These are phyloP conservation scores for Xerocomus spinulosus DNA, from an alignment of 768 basidiomycete species.

Conservation along the genomic window DNA sequence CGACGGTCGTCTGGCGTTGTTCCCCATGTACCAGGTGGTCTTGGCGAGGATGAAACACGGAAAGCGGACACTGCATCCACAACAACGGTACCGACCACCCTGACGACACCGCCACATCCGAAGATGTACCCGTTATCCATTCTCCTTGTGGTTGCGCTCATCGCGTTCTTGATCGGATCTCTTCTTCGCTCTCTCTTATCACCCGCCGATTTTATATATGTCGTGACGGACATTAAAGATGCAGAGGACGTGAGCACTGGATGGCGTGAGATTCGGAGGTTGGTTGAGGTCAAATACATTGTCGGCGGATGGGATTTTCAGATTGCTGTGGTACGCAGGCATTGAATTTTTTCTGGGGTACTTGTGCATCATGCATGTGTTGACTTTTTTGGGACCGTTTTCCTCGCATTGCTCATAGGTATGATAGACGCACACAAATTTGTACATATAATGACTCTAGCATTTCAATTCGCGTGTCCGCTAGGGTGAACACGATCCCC, in stretches of 20 bases:
- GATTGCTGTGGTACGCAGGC: slow-evolving; percentile 76
- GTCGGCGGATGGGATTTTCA: slow-evolving; percentile 86
- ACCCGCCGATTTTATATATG: slow-evolving; percentile 88
- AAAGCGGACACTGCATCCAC: background rate
- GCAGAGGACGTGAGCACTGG: slow-evolving; percentile 48
- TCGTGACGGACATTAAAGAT: slow-evolving; percentile 55
- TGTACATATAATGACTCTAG: too few species aligned
- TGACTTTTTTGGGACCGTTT: background rate
- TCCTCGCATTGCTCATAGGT: too few species aligned
- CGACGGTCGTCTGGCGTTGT: slow-evolving; percentile 20
- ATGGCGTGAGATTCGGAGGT: slow-evolving; percentile 82
- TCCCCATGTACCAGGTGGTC: slow-evolving; percentile 37
- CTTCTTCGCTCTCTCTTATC: slow-evolving; percentile 82
- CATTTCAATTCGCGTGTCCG: too few species aligned
- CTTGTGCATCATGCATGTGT: background rate
- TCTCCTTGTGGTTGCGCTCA: slow-evolving; percentile 72
- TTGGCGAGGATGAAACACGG: slow-evolving; percentile 17
- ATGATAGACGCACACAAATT: too few species aligned
- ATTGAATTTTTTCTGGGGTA: slow-evolving; percentile 29
- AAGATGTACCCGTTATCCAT: slow-evolving; percentile 44
- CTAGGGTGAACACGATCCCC: too few species aligned
- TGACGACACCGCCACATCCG: slow-evolving; percentile 1
- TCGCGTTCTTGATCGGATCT: slow-evolving; percentile 90
- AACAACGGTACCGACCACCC: slow-evolving; percentile 1
- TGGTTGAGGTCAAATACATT: slow-evolving; percentile 79